Base-by-base conservation (phyloP, 2,329 filamentous ascomycete species). In the Thielaviopsis euricoi region DNA sequence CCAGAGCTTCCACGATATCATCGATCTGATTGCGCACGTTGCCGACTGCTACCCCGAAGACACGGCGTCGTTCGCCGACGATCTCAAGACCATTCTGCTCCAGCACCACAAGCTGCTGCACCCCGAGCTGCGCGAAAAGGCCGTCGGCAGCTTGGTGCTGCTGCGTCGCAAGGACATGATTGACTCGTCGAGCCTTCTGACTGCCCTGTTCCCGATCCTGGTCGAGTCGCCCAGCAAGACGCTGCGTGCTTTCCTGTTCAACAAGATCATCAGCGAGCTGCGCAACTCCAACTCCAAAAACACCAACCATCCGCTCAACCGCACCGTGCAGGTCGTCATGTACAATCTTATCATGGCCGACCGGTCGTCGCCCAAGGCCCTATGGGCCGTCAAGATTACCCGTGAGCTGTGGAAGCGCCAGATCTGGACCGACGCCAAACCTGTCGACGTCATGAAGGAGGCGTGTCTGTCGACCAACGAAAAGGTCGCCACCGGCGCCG, bases 381-480 rank as follows among this genome's bases (percentile, higher is more conserved):
- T 98, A 54, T 98, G 93, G 93, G 89, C 93, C 3, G 89, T 96
- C 61, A 96, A 96, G 71, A 80, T 98, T 62, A 95, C 90, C 3
- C 80, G 91, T 62, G 93, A 98, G 73, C 75, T 98, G 66, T 98
- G 93, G 93, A 95, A 90, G 71, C 81, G 91, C 52, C 90, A 96
- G 65, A 84, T 97, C 62, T 98, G 93, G 93, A 89, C 87, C 10
- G 93, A 98, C 66, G 81, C 89, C 1, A 93, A 90, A 69, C 84
- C 91, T 0, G 93, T 97, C n/a, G 89, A 95, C 66, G 87, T 97
- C 63, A 97, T 98, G 90, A 95, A 95, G 71, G 87, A 95, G 71
- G 89, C 91, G 0, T 83, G 85, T 57, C 73, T 98, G 58, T 83
- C 88, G 3, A 86, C 95, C 55, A 95, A 96, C 64, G 88, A 94